phyloP scores from a whole-genome alignment of 331 rosid species.

The Prunus yedoensis region DNA sequence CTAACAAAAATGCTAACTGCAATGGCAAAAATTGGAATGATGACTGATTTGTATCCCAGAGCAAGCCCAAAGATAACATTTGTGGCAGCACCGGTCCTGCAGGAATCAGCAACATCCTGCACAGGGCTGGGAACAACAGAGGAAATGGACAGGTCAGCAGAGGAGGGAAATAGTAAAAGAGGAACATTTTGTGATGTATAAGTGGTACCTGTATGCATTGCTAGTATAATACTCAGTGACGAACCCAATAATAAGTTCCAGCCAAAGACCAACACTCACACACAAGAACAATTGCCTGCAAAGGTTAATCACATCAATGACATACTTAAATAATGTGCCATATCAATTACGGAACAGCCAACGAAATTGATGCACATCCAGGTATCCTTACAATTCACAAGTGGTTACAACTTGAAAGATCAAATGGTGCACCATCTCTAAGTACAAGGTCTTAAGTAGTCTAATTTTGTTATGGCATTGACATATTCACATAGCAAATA shows the following conservation, averaged over 20 bases:
- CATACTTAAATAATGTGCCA: background rate
- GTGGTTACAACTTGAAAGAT: background rate
- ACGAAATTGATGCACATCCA: background rate
- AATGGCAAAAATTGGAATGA: constrained; percentile 72
- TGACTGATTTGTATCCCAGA: constrained; percentile 72
- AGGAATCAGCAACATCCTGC: constrained; percentile 89
- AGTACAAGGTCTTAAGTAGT: background rate
- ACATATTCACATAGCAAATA: background rate
- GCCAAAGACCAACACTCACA: constrained; percentile 80
- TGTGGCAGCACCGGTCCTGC: constrained; percentile 87
- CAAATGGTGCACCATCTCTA: background rate
- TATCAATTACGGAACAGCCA: background rate
- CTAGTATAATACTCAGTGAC: constrained; percentile 80
- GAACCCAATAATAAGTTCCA: constrained; percentile 80
- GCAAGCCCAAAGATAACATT: constrained; percentile 90
- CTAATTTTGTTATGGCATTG: background rate
- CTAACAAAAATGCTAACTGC: constrained; percentile 77
- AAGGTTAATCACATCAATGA: background rate
- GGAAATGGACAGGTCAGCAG: constrained; percentile 13
- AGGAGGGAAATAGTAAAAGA: background rate
- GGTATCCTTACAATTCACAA: background rate
- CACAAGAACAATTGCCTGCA: constrained; percentile 79
- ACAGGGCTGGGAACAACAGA: constrained; percentile 54
- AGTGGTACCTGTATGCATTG: constrained; percentile 70
- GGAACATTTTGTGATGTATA: background rate